A percentile compares a stretch with the other conserved stretches of the same genome.
Conservation (phyloP, 2,329 filamentous ascomycete species). For the Ascocoryne sarcoides region DNA sequence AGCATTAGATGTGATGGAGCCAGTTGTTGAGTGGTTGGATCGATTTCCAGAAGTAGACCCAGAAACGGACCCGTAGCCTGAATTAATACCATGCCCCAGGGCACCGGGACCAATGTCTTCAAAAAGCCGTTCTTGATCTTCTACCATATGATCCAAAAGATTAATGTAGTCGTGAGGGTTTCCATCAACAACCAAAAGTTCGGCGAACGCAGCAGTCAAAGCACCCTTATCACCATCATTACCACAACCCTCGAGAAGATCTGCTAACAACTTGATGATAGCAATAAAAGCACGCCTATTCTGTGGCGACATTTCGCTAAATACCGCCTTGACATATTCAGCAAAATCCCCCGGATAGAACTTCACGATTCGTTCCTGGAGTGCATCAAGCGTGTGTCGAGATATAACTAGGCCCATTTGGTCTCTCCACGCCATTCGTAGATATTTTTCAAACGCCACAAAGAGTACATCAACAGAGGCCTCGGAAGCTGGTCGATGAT, state of each 20-base stretch:
- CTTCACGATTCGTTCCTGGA: constrained; percentile 62
- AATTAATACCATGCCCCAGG: constrained; percentile 13
- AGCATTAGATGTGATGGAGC: constrained; percentile 75
- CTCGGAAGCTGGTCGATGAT: constrained; percentile 66
- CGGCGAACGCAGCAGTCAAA: constrained; percentile 79
- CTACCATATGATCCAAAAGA: constrained; percentile 76
- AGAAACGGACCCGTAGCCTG: constrained; percentile 13
- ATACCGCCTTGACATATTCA: constrained; percentile 57
- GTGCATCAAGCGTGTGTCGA: constrained; percentile 56
- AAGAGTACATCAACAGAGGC: constrained; percentile 78
- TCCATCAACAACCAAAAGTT: constrained; percentile 71
- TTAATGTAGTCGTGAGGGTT: constrained; percentile 79
- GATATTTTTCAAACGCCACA: constrained; percentile 86
- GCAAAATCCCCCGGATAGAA: constrained; percentile 65
- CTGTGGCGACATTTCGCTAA: constrained; percentile 58
- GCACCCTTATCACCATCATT: constrained; percentile 88
- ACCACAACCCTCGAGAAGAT: constrained; percentile 79
- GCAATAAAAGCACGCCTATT: constrained; percentile 71
- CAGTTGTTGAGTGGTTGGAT: constrained; percentile 35
- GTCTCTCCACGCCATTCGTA: constrained; percentile 79
- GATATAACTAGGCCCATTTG: constrained; percentile 81
- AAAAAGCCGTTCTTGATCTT: constrained; percentile 85
- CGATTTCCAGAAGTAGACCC: constrained; percentile 23
- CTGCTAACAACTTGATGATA: constrained; percentile 76
- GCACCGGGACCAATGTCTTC: constrained; percentile 44